Base-by-base conservation (phyloP, 192 early-diverging fungal species). In the Chytriomyces sp. region DNA sequence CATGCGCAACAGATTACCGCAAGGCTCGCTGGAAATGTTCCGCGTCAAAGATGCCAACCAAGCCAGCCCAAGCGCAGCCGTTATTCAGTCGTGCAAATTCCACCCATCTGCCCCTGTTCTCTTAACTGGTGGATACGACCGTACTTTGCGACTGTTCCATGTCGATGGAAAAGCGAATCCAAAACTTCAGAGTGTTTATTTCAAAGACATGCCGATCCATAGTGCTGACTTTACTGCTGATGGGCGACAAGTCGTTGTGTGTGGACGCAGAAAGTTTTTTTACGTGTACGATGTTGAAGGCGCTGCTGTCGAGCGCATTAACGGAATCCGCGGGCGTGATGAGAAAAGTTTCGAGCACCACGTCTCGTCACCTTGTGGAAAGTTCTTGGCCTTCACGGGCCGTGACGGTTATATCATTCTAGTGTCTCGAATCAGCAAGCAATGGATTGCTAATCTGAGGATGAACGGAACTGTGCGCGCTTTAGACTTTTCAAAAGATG, bases 131-230 rank as follows among this genome's bases (percentile, higher is more conserved):
- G 95, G 96, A 6, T 85, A 93, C 26, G 97, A 98, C 81, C 91
- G 89, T 75, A 96, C 96, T 16, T 72, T 98, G 72, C 86, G 93
- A 7, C 77, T 98, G 50, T 97, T 97, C 84, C 94, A 93, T 72
- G 88, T 97, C 6, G 96, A 99, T 66, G 96, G 96, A 23, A 95
- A 94, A 81, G 78, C 92, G 46, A 99, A 99, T 82, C 93, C 91
- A 59, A 93, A 96, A 82, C 89, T 99, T 66, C 94, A 96, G 84
- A 92, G 91, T 9, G 82, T 98, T n/a, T 87, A 87, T 70, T 89
- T 97, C 77, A 92, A 94, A 76, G 96, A 98, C 82, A 77, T 97
- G 77, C 94, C 95, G 5, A 93, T 98, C 50, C 83, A 87, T 77
- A 78, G 80, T 23, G 94, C 96, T 1, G 79, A 83, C 59, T 97